Evolutionary conservation across 192 early-diverging fungal genomes (phyloP).

Genomic region (Podila verticillata): DNA sequence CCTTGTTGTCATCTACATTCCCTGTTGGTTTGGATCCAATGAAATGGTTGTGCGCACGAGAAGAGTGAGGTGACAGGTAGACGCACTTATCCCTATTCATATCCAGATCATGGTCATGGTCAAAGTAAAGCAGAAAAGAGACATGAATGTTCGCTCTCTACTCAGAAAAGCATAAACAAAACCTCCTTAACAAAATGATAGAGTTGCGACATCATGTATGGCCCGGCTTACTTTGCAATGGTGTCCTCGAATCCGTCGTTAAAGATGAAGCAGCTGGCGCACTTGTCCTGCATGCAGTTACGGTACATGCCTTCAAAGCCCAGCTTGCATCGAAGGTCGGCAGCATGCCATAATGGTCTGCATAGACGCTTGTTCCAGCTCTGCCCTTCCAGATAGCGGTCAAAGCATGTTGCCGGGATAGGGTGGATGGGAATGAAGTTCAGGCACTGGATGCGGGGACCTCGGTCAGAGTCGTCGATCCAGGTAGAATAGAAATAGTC

Average conservation of each 20-base stretch:
- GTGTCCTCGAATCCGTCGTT: slow-evolving; percentile 44
- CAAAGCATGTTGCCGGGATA: slow-evolving; percentile 40
- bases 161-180: background rate
- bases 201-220: background rate
- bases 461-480: slow-evolving; percentile 23
- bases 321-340: slow-evolving; percentile 42
- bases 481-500: slow-evolving; percentile 50
- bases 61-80: slow-evolving; percentile 40
- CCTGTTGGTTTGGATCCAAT: slow-evolving; percentile 2
- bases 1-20: slow-evolving; percentile 19
- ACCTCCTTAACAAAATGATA: background rate
- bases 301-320: slow-evolving; percentile 50
- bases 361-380: slow-evolving; percentile 47
- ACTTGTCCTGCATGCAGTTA: slow-evolving; percentile 53
- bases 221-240: slow-evolving; percentile 37
- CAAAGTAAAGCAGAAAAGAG: too few relatives aligned
- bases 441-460: slow-evolving; percentile 35
- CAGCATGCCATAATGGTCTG: slow-evolving; percentile 47
- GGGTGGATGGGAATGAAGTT: slow-evolving; percentile 54
- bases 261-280: slow-evolving; percentile 46
- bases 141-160: background rate
- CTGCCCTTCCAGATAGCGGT: slow-evolving; percentile 38
- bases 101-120: background rate
- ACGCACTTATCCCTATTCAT: slow-evolving; percentile 25
- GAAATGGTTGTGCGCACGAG: slow-evolving; percentile 23